Base-by-base conservation (phyloP, 768 basidiomycete species). In the Rhizopogon rudus region DNA sequence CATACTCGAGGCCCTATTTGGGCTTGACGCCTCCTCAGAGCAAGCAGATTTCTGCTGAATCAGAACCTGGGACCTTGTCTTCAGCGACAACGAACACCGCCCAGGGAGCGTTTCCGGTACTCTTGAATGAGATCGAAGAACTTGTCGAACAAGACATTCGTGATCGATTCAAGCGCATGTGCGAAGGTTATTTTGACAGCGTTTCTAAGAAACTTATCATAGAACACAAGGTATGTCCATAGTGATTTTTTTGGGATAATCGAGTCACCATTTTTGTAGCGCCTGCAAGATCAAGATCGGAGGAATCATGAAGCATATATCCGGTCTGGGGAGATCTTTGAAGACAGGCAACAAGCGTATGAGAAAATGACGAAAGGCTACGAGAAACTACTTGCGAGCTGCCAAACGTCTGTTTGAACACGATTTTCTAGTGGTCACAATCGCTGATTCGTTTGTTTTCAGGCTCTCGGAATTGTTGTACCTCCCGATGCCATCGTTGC, bases 221-320 rank as follows among this genome's bases (percentile, higher is more conserved):
- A 59, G 93, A 97, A 61, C 95, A 97, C 65, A 88, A 90, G 66
- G 93, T 93, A 48, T 35, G 7, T 46, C 3, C 12, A 14, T 61
- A 58, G 77, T 70, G 0, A 31, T 43, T 16, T n/a, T n/a, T 44
- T 29, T 50, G 45, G 40, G 10, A 29, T 29, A 22, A 25, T 49
- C 13, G 51, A 43, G 28, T 12, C 49, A 51, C 9, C 10, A 37
- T 57, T 41, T 56, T 57, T 51, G 29, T 64, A 98, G 96, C 86
- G 88, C 46, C 77, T 99, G 44, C 93, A 98, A 86, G 93, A 97
- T 60, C 95, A 97, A 73, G 97, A 98, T 69, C 87, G 87, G 59
- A 81, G 89, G 50, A 99, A 99, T 64, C 96, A 98, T 67, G 97
- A 99, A 75, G 97, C 97, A 55, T 99, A 99, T 67, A 98, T 99